A percentile compares a stretch with the other conserved stretches of the same genome.
phyloP scores from a whole-genome alignment of 352 stramenopile species.

The Pythium volutum region DNA sequence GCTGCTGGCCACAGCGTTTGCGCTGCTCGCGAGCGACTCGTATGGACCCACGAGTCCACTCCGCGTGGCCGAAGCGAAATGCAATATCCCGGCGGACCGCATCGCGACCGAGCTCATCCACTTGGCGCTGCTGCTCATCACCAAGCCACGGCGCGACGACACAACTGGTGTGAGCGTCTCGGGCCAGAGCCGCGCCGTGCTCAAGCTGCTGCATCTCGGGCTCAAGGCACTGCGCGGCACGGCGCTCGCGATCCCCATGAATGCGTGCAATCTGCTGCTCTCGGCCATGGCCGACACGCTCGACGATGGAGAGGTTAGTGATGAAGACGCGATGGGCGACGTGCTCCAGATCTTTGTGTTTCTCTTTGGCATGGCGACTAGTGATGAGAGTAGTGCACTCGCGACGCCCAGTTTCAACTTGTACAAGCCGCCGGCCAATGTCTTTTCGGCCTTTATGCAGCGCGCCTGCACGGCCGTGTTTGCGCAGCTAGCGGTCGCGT shows the following conservation, averaged over 20 bases:
- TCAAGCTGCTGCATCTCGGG: constrained; percentile 54
- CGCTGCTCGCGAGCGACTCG: neutral
- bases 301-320: constrained; percentile 26
- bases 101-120: constrained; percentile 59
- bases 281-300: constrained; percentile 58
- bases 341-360: constrained; percentile 62
- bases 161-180: neutral
- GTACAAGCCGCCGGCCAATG: constrained; percentile 79
- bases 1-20: constrained; percentile 35
- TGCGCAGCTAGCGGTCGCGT: neutral
- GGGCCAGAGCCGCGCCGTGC: constrained; percentile 35
- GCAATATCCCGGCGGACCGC: constrained; percentile 62
- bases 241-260: constrained; percentile 43
- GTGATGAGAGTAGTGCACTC: neutral
- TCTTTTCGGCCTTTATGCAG: constrained; percentile 72
- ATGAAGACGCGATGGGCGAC: constrained; percentile 33
- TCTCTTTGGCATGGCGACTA: constrained; percentile 53
- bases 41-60: constrained; percentile 21
- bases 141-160: constrained; percentile 45
- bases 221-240: constrained; percentile 41
- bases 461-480: constrained; percentile 35
- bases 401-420: constrained; percentile 54
- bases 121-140: constrained; percentile 67
- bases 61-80: constrained; percentile 31
- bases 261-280: constrained; percentile 77